Conservation (phyloP, 2,329 filamentous ascomycete genomes). For the Fragosphaeria purpurea region DNA sequence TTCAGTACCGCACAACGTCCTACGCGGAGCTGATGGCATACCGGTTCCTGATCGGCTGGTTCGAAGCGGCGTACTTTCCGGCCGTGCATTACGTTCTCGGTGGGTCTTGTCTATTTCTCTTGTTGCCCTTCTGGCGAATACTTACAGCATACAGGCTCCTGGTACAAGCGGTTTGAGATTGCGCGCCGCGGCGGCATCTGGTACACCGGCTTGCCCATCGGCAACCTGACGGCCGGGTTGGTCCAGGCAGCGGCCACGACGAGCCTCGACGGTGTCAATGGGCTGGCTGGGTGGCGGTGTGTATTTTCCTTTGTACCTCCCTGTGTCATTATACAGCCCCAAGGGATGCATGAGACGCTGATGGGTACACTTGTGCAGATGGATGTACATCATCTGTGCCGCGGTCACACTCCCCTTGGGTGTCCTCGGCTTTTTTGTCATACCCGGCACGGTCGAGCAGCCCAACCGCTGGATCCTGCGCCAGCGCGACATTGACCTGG, state of each 20-base stretch:
- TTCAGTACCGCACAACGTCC: not conserved
- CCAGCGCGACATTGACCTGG: constrained; percentile 6
- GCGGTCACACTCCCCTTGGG: constrained; percentile 32
- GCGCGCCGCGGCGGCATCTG: constrained; percentile 54
- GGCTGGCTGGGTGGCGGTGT: constrained; percentile 21
- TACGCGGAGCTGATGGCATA: constrained; percentile 20
- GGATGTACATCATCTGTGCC: constrained; percentile 25
- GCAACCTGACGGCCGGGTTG: constrained; percentile 19
- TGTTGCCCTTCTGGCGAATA: too few species aligned
- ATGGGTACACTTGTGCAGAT: constrained; percentile 1
- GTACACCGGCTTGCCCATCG: constrained; percentile 44
- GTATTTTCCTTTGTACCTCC: too few species aligned
- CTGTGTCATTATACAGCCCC: too few species aligned
- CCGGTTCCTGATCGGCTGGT: constrained; percentile 23
- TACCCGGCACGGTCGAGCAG: constrained; percentile 35
- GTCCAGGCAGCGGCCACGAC: constrained; percentile 21
- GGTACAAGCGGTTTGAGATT: constrained; percentile 51
- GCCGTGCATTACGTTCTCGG: constrained; percentile 19
- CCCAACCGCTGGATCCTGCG: constrained; percentile 26
- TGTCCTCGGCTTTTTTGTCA: constrained; percentile 37
- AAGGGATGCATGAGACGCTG: too few species aligned
- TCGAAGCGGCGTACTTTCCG: constrained; percentile 21
- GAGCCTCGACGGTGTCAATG: constrained; percentile 19
- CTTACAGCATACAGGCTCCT: constrained; percentile 22
- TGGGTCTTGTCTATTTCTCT: too few species aligned